Evolutionary conservation across 352 stramenopile genomes (phyloP), one percentile per base, ranked within the genome.

Genomic region (Globisporangium paddicum): DNA sequence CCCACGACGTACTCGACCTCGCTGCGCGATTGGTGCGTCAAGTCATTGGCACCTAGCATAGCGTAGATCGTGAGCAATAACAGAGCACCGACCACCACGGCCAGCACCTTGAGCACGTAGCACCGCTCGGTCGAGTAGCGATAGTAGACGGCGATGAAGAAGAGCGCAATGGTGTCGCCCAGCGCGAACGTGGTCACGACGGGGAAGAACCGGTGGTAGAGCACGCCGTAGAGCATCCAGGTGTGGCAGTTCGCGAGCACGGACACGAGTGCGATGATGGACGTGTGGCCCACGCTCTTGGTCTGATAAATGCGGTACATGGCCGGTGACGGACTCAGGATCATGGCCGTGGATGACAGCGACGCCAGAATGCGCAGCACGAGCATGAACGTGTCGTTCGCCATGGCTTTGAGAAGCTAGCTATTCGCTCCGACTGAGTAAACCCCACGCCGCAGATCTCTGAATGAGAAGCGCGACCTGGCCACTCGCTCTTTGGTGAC

Each of bases 131-230:
- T 57, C 1, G 69, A 67, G 68, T 75, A 82, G 13, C 60, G 57
- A 60, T 81, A 86, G 63, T 85, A 86, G 28, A 85, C 45, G 8
- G 67, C 32, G 34, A 88, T 75, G 67, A 81, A 88, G 21, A 63
- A 26, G 38, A 81, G 21, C 14, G 69, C 63, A 2, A 77, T 47
- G 14, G 79, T 52, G 60, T 75, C 65, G 21, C 75, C 78, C 14
- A 82, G 57, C n/a, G 59, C 63, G 37, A 76, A 88, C 0, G 73
- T 84, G 19, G 69, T 65, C 32, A 85, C 69, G 11, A 88, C 61
- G 5, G 78, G 75, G 37, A 63, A 63, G 26, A 46, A 53, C 11
- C 35, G 21, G 38, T 53, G 48, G 19, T 47, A 32, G 4, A 58
- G 37, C 13, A 28, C 13, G 40, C 59, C 59, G 28, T 62, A 65